These are phyloP conservation scores for Ceratocystiopsis sp. DNA, from an alignment of 2,329 filamentous ascomycete species.

Conservation along the genomic window DNA sequence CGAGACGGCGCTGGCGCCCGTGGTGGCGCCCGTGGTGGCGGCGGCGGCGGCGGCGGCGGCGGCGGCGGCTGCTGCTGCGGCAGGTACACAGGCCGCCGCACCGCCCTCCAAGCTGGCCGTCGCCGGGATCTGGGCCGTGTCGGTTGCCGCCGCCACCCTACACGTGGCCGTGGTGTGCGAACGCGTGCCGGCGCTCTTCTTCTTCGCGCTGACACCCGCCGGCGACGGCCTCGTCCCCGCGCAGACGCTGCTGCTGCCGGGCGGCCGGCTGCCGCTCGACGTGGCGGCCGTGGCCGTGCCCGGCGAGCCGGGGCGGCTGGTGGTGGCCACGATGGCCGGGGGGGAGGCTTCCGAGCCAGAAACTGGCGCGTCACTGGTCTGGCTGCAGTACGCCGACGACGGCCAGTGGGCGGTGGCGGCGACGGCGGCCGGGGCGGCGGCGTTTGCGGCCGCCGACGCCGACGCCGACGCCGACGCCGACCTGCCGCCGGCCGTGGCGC, in stretches of 20 bases:
- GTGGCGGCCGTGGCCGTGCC: conserved; percentile 12
- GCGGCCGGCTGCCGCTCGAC: conserved; percentile 39
- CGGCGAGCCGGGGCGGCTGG: background rate
- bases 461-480: conserved; percentile 7
- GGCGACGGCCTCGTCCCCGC: conserved; percentile 29
- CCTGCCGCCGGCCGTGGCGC: conserved; percentile 11
- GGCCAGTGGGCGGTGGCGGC: background rate
- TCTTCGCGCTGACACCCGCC: conserved; percentile 36
- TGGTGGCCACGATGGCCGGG: background rate
- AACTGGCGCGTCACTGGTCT: conserved; percentile 8
- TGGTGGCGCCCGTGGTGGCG: conserved; percentile 23
- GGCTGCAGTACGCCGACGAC: background rate
- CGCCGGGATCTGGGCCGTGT: conserved; percentile 19
- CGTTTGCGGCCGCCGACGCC: conserved; percentile 5
- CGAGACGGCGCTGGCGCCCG: conserved; percentile 35
- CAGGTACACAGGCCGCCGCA: too few relatives aligned
- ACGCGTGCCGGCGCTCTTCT: conserved; percentile 43
- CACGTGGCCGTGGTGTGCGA: conserved; percentile 20
- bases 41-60: background rate
- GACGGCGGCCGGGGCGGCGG: background rate
- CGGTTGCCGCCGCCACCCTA: conserved; percentile 12
- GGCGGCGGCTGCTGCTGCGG: background rate
- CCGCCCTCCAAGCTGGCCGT: conserved; percentile 26
- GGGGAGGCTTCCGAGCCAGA: background rate
- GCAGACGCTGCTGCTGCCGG: conserved; percentile 31